Percentiles rank a stretch among this genome's conserved stretches.
Conservation (phyloP, 345 rosid genomes). For the Rhizophora mangle region DNA sequence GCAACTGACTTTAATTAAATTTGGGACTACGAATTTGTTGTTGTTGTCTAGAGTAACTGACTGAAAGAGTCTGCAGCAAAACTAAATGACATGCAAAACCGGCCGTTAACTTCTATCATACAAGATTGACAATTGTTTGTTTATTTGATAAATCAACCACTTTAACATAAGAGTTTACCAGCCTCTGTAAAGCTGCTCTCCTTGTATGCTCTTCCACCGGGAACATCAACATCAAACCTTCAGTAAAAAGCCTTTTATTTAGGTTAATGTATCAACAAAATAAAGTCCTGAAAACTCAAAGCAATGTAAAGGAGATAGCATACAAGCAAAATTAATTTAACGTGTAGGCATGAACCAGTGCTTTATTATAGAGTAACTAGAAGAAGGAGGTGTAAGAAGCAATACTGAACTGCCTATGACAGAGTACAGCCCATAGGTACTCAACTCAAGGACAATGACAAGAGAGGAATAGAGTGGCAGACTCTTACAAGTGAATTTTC, state of each 20-base stretch:
- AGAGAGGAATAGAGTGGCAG: background rate
- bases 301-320: background rate
- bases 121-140: background rate
- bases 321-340: conserved; percentile 3
- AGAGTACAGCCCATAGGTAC: background rate
- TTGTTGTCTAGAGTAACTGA: too few species aligned
- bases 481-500: conserved; percentile 77
- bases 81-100: too few species aligned
- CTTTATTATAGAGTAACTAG: too few species aligned
- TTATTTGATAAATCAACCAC: background rate
- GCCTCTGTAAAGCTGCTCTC: conserved; percentile 91
- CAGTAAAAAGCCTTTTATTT: conserved; percentile 11
- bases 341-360: background rate
- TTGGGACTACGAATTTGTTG: too few species aligned
- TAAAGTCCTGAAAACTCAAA: conserved; percentile 1
- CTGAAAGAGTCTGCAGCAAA: too few species aligned
- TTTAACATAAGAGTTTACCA: conserved; percentile 37
- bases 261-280: background rate
- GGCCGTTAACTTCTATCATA: background rate
- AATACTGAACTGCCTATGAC: background rate
- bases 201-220: conserved; percentile 78
- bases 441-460: background rate
- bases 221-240: conserved; percentile 95
- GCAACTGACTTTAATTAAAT: too few species aligned
- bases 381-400: background rate